These are phyloP conservation scores for Trichophaea hybrida DNA, from an alignment of 2,329 filamentous ascomycete species.

Conservation along the genomic window DNA sequence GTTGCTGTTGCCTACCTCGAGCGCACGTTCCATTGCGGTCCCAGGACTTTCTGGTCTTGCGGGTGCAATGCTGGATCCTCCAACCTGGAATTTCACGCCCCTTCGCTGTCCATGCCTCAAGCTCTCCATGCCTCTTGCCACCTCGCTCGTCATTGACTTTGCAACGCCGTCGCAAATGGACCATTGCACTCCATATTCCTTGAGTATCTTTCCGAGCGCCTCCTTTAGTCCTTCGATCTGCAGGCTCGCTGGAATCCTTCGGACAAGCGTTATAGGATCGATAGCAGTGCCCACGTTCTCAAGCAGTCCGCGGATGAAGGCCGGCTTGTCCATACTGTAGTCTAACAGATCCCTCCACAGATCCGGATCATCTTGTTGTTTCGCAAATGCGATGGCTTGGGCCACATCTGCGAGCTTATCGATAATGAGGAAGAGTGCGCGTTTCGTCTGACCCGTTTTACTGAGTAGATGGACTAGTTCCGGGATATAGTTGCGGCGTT, in stretches of 20 bases:
- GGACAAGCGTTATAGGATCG: conserved; percentile 77
- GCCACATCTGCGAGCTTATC: conserved; percentile 82
- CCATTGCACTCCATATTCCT: conserved; percentile 89
- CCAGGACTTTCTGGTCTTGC: background rate
- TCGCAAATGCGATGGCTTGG: conserved; percentile 86
- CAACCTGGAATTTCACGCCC: conserved; percentile 78
- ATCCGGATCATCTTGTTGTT: conserved; percentile 80
- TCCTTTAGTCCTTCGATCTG: conserved; percentile 84
- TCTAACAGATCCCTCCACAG: conserved; percentile 89
- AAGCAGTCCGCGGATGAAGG: conserved; percentile 79
- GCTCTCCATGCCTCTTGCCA: conserved; percentile 66
- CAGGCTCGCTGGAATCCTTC: conserved; percentile 79
- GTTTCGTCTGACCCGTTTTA: conserved; percentile 87
- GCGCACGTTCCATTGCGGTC: conserved; percentile 1
- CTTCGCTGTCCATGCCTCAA: conserved; percentile 65
- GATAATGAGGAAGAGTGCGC: conserved; percentile 82
- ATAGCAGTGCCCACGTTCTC: conserved; percentile 91
- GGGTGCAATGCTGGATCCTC: conserved; percentile 27
- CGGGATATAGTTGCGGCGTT: conserved; percentile 64
- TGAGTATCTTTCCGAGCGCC: conserved; percentile 77
- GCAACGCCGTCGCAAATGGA: conserved; percentile 86
- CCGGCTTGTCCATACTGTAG: conserved; percentile 95
- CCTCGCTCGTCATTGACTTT: conserved; percentile 71
- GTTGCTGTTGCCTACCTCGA: conserved; percentile 27
- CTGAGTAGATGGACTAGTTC: conserved; percentile 93